These are phyloP conservation scores for Caryocar brasiliense DNA, from an alignment of 441 rosid genomes.

Conservation along the genomic window DNA sequence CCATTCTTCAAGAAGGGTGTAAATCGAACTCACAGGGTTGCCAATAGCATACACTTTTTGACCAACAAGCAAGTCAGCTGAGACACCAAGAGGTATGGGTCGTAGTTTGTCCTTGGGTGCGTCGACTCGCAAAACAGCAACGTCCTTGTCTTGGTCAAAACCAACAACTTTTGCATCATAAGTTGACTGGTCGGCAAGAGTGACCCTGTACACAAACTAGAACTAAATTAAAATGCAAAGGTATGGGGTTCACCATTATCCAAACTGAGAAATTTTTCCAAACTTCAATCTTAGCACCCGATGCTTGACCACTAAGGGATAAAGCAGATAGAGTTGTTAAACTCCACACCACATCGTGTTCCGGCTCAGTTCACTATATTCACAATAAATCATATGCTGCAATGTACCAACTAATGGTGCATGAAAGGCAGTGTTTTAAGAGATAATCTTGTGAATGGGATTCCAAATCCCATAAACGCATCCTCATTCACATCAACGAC, in stretches of 20 bases:
- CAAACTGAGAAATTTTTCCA: not conserved
- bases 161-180: slow-evolving; percentile 89
- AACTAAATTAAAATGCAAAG: slow-evolving; percentile 6
- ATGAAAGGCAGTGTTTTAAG: not conserved
- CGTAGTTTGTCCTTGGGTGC: slow-evolving; percentile 70
- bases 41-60: slow-evolving; percentile 97
- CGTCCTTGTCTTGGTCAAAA: slow-evolving; percentile 95
- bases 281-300: not conserved
- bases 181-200: slow-evolving; percentile 75
- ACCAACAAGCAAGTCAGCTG: slow-evolving; percentile 92
- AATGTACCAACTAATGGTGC: not conserved
- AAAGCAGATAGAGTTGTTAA: not conserved
- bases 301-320: not conserved
- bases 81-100: slow-evolving; percentile 82
- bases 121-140: slow-evolving; percentile 65
- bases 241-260: not conserved
- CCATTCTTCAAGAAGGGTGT: not conserved
- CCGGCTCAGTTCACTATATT: no score
- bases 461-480: no score
- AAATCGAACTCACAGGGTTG: slow-evolving; percentile 65
- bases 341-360: no score
- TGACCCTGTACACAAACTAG: slow-evolving; percentile 46
- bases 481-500: no score
- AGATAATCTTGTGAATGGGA: no score
- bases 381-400: not conserved